These are phyloP conservation scores for Globisporangium solare DNA, from an alignment of 352 stramenopile genomes.

Conservation along the genomic window DNA sequence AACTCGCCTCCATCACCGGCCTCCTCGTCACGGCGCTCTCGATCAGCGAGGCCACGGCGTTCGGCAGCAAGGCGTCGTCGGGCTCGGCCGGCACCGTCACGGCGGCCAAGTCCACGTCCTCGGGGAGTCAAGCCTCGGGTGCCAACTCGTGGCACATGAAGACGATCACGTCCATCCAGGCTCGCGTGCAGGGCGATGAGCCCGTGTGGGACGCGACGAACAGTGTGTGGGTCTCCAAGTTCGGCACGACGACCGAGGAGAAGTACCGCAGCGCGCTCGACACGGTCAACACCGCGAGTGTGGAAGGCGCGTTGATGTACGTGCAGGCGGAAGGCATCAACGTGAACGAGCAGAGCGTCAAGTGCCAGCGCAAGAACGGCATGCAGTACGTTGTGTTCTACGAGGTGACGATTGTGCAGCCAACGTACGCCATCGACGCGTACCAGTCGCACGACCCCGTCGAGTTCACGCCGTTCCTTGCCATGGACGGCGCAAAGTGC, in stretches of 20 bases:
- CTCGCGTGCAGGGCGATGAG: conserved; percentile 46
- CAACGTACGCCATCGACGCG: conserved; percentile 28
- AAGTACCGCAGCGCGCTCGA: conserved; percentile 34
- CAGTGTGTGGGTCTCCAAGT: conserved; percentile 23
- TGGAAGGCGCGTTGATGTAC: conserved; percentile 65
- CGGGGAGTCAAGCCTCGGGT: not conserved
- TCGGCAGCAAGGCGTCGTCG: conserved; percentile 12
- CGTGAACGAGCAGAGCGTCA: conserved; percentile 37
- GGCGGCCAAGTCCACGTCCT: conserved; percentile 1
- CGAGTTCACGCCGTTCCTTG: conserved; percentile 53
- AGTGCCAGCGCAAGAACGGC: conserved; percentile 60
- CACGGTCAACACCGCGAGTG: conserved; percentile 53
- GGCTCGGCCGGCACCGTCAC: not conserved
- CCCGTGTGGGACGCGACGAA: conserved; percentile 32
- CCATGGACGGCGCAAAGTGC: conserved; percentile 63
- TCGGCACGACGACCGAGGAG: conserved; percentile 6
- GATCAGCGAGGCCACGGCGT: conserved; percentile 12
- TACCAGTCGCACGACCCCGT: conserved; percentile 30
- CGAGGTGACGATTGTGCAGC: conserved; percentile 35
- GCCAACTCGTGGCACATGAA: conserved; percentile 28
- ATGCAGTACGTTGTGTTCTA: conserved; percentile 71
- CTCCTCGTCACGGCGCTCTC: conserved; percentile 12
- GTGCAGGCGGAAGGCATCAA: conserved; percentile 68
- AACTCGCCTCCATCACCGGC: conserved; percentile 7
- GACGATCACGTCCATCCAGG: conserved; percentile 44